Evolutionary conservation across 257 asterid species (phyloP), one percentile per base, ranked within the genome.

Genomic region (Capsicum chinense): DNA sequence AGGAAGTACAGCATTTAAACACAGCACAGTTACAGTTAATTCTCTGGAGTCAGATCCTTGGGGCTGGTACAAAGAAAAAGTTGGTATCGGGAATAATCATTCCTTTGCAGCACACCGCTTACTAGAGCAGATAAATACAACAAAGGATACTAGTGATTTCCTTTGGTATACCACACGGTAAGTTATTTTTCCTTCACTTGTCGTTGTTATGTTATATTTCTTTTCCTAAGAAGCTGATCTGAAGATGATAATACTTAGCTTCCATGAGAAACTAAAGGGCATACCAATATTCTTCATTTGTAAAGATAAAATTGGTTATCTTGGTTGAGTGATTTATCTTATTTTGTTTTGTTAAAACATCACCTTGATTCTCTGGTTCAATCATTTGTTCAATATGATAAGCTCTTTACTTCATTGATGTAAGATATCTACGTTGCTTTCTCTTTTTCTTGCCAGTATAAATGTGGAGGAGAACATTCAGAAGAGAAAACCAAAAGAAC

Each of bases 101-200:
- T 90, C 94, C 15, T 91, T 92, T 84, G 76, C 47, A 79, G 89
- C 90, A 73, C 87, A 92, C 7, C 83, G 84, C 48, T 83, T 94
- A 69, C 88, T 94, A 76, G 98, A 94, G 93, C 98, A 94, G 87
- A 92, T 94, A 89, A 94, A 92, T 86, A 92, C 94, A 57, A 94
- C 98, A n/a, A 91, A 91, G 87, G 97, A 94, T 85, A 80, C 85
- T 11, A 92, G 94, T 83, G 98, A 94, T 87, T 92, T 89, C 87
- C 90, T 94, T 47, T 94, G 98, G 98, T 94, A 92, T 79, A 90
- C 93, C 17, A 94, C 89, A 84, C 90, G 95, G 98, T 92, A 83
- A 83, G 17, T 80, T 54, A 26, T 7, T 12, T 76, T 52, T 69
- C 66, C 81, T 56, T 68, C 8, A 7, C 58, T n/a, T 56, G 16